Percentiles rank a stretch among this genome's conserved stretches.
Conservation (phyloP, 2,329 filamentous ascomycete genomes). For the Didymellaceae sp. region DNA sequence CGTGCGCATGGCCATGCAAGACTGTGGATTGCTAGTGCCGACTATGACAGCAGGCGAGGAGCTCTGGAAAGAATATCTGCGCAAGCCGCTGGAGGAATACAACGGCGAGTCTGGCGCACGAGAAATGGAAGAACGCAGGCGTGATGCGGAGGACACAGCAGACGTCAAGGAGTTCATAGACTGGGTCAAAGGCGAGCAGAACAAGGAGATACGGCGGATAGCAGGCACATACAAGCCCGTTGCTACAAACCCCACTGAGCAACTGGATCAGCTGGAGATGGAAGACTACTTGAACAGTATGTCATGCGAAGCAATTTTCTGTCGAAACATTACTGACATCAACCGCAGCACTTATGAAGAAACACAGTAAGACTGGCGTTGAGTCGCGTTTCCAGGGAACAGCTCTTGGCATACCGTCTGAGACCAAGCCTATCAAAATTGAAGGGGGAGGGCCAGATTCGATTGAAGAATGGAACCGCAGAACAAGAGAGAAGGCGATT, state of each 20-base stretch:
- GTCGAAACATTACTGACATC: slow-evolving; percentile 19
- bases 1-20: slow-evolving; percentile 83
- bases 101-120: slow-evolving; percentile 49
- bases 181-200: slow-evolving; percentile 77
- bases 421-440: slow-evolving; percentile 74
- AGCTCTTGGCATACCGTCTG: slow-evolving; percentile 74
- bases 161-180: slow-evolving; percentile 79
- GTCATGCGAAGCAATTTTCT: background rate
- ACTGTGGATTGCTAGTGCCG: slow-evolving; percentile 76
- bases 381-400: slow-evolving; percentile 87
- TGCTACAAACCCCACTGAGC: slow-evolving; percentile 52
- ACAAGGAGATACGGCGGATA: slow-evolving; percentile 81
- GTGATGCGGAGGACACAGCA: slow-evolving; percentile 73
- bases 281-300: slow-evolving; percentile 57
- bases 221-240: slow-evolving; percentile 67
- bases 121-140: slow-evolving; percentile 51
- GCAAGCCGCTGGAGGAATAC: slow-evolving; percentile 53
- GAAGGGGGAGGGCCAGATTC: slow-evolving; percentile 76
- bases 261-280: slow-evolving; percentile 52
- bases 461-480: slow-evolving; percentile 68
- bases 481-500: slow-evolving; percentile 38
- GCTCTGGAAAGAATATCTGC: slow-evolving; percentile 62
- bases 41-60: slow-evolving; percentile 72
- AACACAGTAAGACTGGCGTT: slow-evolving; percentile 87
- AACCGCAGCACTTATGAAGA: slow-evolving; percentile 78